Evolutionary conservation across 805 yeast genomes (phyloP), one percentile per base, ranked within the genome.

Genomic region (Zygotorulaspora florentina): DNA sequence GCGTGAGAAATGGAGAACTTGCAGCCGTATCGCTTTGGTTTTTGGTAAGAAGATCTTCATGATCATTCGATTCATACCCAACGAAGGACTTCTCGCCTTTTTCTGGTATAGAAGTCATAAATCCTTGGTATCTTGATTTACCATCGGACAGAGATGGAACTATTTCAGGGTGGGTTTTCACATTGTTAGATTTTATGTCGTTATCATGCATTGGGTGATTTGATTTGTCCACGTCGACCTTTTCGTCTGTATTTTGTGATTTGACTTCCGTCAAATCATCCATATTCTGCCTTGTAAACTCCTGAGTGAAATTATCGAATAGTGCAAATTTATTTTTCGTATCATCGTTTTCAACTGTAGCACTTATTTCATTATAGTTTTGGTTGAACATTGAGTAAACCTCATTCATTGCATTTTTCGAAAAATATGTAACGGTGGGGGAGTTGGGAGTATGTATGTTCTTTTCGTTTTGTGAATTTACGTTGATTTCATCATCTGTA

Each of bases 341-440:
- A 30, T 56, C 61, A 28, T 56, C 61, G 16, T 57, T 54, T n/a
- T 54, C 60, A 3, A 49, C 37, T 11, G 46, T 8, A 45, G 56
- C 26, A 42, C 52, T 31, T 10, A 55, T 52, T 16, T 53, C 58
- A 6, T 57, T 45, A 33, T 56, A 48, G 34, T 57, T 47, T 41
- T 75, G 79, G 57, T 83, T 86, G 61, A 87, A 85, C 88, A 88
- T 85, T 12, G 78, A 75, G 50, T 76, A 70, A 0, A 88, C 82
- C 54, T 87, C 96, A 44, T 79, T 77, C 46, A 80, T 76, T 2
- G 96, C 91, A 56, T 81, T 79, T 41, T 80, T 79, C 0, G 96
- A 84, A 59, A 76, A 83, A 58, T 83, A 67, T 0, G 96, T 89
- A 52, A 85, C 75, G 0, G 96, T 88, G 0, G 95, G 95, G 0